A percentile compares a stretch with the other conserved stretches of the same genome.
phyloP scores from a whole-genome alignment of 129 eudicot species.

The Scalesia atractyloides region DNA sequence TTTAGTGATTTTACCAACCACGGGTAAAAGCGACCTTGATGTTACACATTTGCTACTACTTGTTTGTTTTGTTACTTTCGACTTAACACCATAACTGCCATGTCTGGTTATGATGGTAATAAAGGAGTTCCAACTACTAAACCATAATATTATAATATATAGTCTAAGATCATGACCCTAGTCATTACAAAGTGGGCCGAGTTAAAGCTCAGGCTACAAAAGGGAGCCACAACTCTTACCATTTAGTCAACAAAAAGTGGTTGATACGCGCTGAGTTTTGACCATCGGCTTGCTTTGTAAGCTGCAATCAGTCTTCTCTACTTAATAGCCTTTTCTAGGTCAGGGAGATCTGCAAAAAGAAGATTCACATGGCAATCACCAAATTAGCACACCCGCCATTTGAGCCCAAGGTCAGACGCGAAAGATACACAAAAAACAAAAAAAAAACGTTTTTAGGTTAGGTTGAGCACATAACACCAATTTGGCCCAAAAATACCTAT shows the following conservation, averaged over 20 bases:
- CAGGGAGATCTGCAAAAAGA: conserved; percentile 77
- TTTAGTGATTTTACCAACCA: too few species aligned
- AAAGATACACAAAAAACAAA: too few species aligned
- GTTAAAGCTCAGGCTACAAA: conserved; percentile 15
- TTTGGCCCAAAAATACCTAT: too few species aligned
- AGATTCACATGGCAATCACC: not conserved
- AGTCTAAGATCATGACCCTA: not conserved
- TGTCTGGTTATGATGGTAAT: not conserved
- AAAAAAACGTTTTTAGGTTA: too few species aligned
- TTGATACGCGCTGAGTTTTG: not conserved
- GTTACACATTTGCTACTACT: not conserved
- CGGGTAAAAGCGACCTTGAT: not conserved
- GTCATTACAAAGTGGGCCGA: conserved; percentile 8
- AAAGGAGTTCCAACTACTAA: not conserved
- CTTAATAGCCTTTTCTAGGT: conserved; percentile 68
- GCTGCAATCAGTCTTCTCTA: conserved; percentile 23
- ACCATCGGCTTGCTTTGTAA: not conserved
- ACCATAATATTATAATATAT: not conserved
- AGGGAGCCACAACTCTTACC: conserved; percentile 4
- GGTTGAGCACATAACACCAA: too few species aligned
- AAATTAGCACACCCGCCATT: not conserved
- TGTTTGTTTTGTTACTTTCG: not conserved
- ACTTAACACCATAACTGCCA: not conserved
- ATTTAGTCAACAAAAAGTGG: conserved; percentile 17
- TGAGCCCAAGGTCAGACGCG: not conserved